Conservation (phyloP, 2,329 filamentous ascomycete species). For the Paracoccidioides lutzii region DNA sequence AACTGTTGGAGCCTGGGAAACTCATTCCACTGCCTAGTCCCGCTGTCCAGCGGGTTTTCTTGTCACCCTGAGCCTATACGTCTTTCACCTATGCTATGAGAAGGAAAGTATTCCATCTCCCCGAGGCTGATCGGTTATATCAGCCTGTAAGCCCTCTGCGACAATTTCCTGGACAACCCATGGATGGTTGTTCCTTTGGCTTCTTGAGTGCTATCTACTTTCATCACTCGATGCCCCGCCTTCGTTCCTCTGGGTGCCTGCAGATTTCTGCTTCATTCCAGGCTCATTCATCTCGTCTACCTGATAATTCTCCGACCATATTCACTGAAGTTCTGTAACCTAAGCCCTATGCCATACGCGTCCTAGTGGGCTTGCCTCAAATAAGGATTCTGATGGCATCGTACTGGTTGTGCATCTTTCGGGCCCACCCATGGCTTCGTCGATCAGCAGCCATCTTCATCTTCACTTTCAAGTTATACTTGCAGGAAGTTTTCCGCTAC, state of each 20-base stretch:
- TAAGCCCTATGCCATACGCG: background rate
- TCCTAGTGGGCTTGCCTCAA: background rate
- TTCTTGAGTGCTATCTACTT: background rate
- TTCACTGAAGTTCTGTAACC: background rate
- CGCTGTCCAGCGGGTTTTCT: background rate
- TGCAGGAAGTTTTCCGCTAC: background rate
- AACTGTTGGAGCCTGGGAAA: no score
- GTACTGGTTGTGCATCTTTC: background rate
- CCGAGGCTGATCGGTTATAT: background rate
- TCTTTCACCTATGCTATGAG: background rate
- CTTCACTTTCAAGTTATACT: background rate
- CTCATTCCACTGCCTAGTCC: no score
- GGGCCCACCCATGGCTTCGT: background rate
- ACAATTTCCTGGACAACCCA: background rate
- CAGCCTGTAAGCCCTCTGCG: background rate
- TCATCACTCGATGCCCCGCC: background rate
- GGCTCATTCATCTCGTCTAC: background rate
- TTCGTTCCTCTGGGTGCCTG: background rate
- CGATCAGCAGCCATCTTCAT: background rate
- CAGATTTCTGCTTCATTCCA: background rate
- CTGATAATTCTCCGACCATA: background rate
- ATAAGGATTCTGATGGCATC: background rate
- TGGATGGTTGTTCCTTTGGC: background rate
- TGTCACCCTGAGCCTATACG: background rate
- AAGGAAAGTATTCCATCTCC: background rate